Percentiles rank a stretch among this genome's conserved stretches.
These are phyloP conservation scores for Oryza glaberrima DNA, from an alignment of 176 grass and related monocot genomes.

Conservation along the genomic window DNA sequence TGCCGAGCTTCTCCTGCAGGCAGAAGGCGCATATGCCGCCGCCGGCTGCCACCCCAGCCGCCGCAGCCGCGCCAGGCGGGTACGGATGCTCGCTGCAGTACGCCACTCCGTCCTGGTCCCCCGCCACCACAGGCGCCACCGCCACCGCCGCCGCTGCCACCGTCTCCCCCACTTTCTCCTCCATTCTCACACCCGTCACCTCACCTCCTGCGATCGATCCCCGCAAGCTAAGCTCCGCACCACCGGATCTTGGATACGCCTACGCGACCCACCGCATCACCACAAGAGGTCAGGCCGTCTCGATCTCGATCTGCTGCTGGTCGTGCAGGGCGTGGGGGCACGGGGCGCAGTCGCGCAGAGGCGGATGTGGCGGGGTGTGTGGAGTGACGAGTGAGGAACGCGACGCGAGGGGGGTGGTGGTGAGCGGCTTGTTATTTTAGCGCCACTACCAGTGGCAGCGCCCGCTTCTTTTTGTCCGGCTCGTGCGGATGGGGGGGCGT, in stretches of 20 bases:
- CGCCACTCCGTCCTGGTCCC: slow-evolving; percentile 44
- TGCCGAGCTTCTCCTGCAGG: slow-evolving; percentile 98
- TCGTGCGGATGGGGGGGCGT: slow-evolving; percentile 29
- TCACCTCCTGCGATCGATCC: neutral
- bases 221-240: neutral
- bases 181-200: slow-evolving; percentile 39
- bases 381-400: neutral
- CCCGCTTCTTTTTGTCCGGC: slow-evolving; percentile 54
- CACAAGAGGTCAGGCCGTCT: neutral
- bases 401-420: neutral
- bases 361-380: slow-evolving; percentile 18
- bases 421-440: slow-evolving; percentile 45
- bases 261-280: slow-evolving; percentile 7
- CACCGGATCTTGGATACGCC: slow-evolving; percentile 33
- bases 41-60: slow-evolving; percentile 44
- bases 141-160: slow-evolving; percentile 1
- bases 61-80: slow-evolving; percentile 56
- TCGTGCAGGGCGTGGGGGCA: neutral
- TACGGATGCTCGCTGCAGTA: slow-evolving; percentile 94
- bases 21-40: slow-evolving; percentile 96
- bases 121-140: slow-evolving; percentile 31
- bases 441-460: slow-evolving; percentile 27
- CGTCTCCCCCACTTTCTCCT: slow-evolving; percentile 43
- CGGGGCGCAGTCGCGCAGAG: neutral
- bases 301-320: slow-evolving; percentile 23